Base-by-base conservation (phyloP, 176 grass and related monocot species). In the Triticum dicoccoides region DNA sequence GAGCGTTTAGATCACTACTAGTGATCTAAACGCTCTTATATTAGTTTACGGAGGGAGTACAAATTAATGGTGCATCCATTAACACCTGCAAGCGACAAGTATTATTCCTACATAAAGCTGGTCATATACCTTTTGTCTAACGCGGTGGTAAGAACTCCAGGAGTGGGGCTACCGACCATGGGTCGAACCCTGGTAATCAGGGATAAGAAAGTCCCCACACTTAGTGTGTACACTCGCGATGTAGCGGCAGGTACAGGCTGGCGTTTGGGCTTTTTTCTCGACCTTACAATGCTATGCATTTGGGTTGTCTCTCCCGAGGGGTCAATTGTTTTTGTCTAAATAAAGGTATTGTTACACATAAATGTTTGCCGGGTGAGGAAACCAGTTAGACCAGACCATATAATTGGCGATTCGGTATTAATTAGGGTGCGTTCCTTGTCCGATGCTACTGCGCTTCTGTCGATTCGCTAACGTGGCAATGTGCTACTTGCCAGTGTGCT, bases 231-330 rank as follows among this genome's bases (percentile, higher is more conserved):
- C 20, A 21, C 54, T 21, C 21, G 54, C 2, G 18, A 2, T 0
- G 6, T 0, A 58, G 18, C 0, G 20, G 7, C 18, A 59, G 2
- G 6, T 59, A 2, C 56, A 59, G 1, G 2, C 18, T 1, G 0
- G 18, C 2, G 18, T 59, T 21, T 0, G 18, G 0, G 18, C 0
- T 0, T 0, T 21, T 59, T 59, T 59, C 56, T 21, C 18, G 18
- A 59, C 56, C 56, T 59, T 1, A 21, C 7, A 59, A 3, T 21
- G 17, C 56, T 0, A 21, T 59, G 0, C 7, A 0, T 21, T 59
- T 1, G 20, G 56, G 56, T 59, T 6, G 54, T 8, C 17, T 58
- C 54, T 58, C 18, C 56, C 6, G 0, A 59, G 3, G 18, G 0
- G 56, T 59, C 18, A 1, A 56, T 56, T 56, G 0, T 3, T 59